Evolutionary conservation across 129 eudicot genomes (phyloP).

Genomic region (Flaveria brownii): DNA sequence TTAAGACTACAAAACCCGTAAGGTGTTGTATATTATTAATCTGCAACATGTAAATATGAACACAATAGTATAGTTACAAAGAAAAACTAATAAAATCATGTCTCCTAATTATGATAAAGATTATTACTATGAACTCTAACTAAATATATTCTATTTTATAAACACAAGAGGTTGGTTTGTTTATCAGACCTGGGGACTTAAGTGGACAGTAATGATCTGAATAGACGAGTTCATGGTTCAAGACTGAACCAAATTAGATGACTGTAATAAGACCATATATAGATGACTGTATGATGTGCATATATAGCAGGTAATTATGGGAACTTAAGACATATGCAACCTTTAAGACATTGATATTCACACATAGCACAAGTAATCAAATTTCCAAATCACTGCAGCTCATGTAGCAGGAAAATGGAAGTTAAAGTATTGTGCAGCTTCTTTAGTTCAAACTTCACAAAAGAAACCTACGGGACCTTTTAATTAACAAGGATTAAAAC

Average conservation of each 20-base stretch:
- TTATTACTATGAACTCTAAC: background rate
- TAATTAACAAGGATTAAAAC: slow-evolving; percentile 1
- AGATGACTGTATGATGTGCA: too few species aligned
- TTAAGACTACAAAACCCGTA: background rate
- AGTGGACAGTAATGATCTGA: background rate
- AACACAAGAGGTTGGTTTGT: background rate
- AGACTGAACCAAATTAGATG: background rate
- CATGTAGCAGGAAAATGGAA: background rate
- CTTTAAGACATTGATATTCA: background rate
- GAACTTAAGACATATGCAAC: background rate
- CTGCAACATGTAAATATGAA: background rate
- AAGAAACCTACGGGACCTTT: background rate
- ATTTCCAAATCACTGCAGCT: background rate
- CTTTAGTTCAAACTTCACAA: background rate
- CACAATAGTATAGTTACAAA: too few species aligned
- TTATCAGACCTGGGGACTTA: background rate
- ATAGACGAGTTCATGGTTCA: background rate
- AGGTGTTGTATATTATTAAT: background rate
- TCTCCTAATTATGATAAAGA: too few species aligned
- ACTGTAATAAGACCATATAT: background rate
- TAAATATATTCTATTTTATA: too few species aligned
- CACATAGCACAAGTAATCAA: background rate
- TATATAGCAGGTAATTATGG: background rate
- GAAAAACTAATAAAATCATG: too few species aligned
- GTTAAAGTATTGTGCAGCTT: background rate